Percentiles rank a stretch among this genome's conserved stretches.
phyloP scores from a whole-genome alignment of 352 stramenopile genomes.

The Globisporangium heterothallicum region DNA sequence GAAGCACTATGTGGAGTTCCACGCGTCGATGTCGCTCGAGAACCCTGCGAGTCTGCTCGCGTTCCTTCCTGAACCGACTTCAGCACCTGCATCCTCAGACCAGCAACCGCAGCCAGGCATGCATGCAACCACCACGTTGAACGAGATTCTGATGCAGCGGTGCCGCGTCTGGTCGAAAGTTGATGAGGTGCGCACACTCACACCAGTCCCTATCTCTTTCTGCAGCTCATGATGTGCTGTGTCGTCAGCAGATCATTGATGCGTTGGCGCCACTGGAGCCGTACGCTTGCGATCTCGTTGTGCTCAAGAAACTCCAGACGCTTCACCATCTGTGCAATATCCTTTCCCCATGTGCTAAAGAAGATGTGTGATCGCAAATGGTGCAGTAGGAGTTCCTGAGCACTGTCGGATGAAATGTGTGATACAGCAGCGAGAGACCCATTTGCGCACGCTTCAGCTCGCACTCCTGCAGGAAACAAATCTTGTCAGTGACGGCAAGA shows the following conservation, averaged over 20 bases:
- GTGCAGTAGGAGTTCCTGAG: not conserved
- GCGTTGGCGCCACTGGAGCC: conserved; percentile 21
- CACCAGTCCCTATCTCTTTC: not conserved
- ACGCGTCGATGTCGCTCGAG: conserved; percentile 66
- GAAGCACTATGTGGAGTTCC: conserved; percentile 49
- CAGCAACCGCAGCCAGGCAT: not conserved
- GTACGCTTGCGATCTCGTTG: conserved; percentile 31
- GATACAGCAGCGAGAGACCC: conserved; percentile 51
- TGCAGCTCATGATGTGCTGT: not conserved
- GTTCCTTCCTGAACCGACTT: conserved; percentile 16
- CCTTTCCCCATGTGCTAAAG: conserved; percentile 15
- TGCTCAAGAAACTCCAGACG: conserved; percentile 39
- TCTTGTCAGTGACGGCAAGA: not conserved
- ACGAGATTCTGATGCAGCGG: conserved; percentile 19
- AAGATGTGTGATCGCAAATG: not conserved
- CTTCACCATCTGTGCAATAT: conserved; percentile 70
- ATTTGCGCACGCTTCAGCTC: conserved; percentile 53
- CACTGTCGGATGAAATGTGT: conserved; percentile 7
- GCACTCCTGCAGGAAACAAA: conserved; percentile 34
- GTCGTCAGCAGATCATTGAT: conserved; percentile 20
- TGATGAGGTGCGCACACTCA: conserved; percentile 19
- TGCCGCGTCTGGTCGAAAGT: conserved; percentile 28
- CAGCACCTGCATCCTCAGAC: not conserved
- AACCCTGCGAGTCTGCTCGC: conserved; percentile 23
- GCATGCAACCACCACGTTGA: conserved; percentile 11